Evolutionary conservation across 768 basidiomycete genomes (phyloP), one percentile per base, ranked within the genome.

Genomic region (Russula dissimulans): DNA sequence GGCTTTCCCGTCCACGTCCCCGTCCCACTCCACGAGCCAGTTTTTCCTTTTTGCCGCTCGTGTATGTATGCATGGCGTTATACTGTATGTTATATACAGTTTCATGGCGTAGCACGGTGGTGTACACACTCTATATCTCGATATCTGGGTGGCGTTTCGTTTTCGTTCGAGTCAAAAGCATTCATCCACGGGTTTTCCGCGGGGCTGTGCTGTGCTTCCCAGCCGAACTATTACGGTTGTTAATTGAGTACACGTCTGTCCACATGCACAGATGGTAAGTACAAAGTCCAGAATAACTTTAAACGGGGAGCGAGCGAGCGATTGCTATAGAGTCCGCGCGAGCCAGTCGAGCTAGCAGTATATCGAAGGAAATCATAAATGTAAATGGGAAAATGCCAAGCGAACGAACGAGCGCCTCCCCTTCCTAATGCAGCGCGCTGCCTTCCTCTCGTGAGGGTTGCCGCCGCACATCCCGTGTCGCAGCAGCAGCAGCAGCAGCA

Each of bases 171-270:
- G 48, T 51, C 42, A 50, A 36, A 50, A 26, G 22, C 48, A 47
- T 41, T 31, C 55, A 11, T 46, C 8, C 49, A 46, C 56, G 54
- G 38, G 49, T 56, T 26, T n/a, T 56, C 49, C 55, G 49, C 55
- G 60, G 54, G n/a, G 32, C 32, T 6, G 18, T 4, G 36, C 39
- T 18, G 29, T 42, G 31, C 54, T 56, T 47, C 38, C 41, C 41
- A 44, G 49, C 42, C 48, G 59, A 46, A 17, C 44, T n/a, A 57
- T 57, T 48, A 57, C 50, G 17, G 51, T 61, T 38, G 7, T 38
- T 51, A 61, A 32, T 47, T 54, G 39, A 62, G 56, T 62, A 62
- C 61, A 42, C 12, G 56, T 62, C 61, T 62, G 34, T n/a, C 22
- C 50, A 41, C 50, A 46, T 42, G 60, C 14, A 39, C 32, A 57